Conservation (phyloP, 1,139 yeast genomes). For the Hansenula lynferdii region DNA sequence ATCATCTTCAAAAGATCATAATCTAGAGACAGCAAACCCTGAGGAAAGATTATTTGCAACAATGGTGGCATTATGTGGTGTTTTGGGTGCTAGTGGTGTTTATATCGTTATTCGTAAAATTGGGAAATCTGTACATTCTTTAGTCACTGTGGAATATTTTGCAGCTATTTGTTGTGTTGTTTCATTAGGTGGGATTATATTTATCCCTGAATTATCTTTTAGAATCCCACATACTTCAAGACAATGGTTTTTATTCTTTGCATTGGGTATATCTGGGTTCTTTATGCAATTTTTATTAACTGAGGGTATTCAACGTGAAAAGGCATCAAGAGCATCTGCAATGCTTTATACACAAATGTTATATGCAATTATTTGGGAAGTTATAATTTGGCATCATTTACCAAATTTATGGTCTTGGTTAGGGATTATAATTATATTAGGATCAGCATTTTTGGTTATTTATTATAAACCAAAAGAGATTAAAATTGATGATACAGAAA, state of each 20-base stretch:
- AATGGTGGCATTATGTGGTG: conserved; percentile 62
- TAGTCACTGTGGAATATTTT: conserved; percentile 73
- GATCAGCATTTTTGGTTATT: conserved; percentile 60
- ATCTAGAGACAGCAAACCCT: conserved; percentile 25
- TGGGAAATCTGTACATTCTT: conserved; percentile 75
- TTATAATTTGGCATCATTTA: conserved; percentile 62
- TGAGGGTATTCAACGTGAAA: conserved; percentile 78
- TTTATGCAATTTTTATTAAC: conserved; percentile 75
- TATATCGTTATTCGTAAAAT: conserved; percentile 70
- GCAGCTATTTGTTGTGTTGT: conserved; percentile 56
- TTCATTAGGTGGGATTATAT: conserved; percentile 48
- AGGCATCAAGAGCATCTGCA: conserved; percentile 72
- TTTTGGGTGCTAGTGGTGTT: conserved; percentile 65
- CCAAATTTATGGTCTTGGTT: conserved; percentile 66
- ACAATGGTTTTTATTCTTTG: conserved; percentile 62
- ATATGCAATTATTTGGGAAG: conserved; percentile 78
- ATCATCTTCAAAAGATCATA: conserved; percentile 13
- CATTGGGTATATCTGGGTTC: conserved; percentile 76
- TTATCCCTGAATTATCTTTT: conserved; percentile 56
- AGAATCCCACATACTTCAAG: conserved; percentile 50
- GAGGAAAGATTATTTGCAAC: conserved; percentile 47
- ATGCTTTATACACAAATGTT: conserved; percentile 73
- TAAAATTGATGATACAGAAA: conserved; percentile 2
- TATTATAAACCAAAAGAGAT: conserved; percentile 38
- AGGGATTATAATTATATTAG: conserved; percentile 66